These are phyloP conservation scores for Sarcodon aspratus DNA, from an alignment of 768 basidiomycete species.

Conservation along the genomic window DNA sequence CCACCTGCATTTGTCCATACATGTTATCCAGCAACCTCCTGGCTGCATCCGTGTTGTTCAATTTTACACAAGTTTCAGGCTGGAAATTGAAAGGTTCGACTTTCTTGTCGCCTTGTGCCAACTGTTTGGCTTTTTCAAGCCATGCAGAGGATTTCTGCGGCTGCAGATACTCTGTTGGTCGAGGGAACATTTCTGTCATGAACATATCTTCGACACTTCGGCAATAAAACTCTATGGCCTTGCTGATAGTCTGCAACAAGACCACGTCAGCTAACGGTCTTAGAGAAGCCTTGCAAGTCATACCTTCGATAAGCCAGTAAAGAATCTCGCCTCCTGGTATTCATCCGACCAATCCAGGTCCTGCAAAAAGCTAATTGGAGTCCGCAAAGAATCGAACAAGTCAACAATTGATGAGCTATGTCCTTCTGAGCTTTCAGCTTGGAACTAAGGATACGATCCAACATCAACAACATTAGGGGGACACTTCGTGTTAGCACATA, in stretches of 20 bases:
- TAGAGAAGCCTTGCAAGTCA: constrained; percentile 4
- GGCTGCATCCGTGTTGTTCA: constrained; percentile 94
- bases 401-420: constrained; percentile 98
- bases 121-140: constrained; percentile 76
- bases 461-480: constrained; percentile 1
- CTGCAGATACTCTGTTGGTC: constrained; percentile 65
- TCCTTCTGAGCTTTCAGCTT: constrained; percentile 67
- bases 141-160: constrained; percentile 83
- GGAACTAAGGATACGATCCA: constrained; percentile 35
- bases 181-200: constrained; percentile 91
- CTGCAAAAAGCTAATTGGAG: constrained; percentile 80
- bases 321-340: constrained; percentile 82
- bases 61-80: constrained; percentile 89
- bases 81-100: constrained; percentile 93
- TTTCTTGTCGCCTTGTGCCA: constrained; percentile 80
- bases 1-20: constrained; percentile 86
- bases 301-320: constrained; percentile 83
- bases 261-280: background rate
- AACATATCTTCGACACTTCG: constrained; percentile 80
- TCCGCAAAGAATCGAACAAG: constrained; percentile 87
- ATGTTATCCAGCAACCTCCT: constrained; percentile 86
- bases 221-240: constrained; percentile 88
- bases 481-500: constrained; percentile 13
- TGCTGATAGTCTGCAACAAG: constrained; percentile 65
- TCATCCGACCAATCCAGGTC: constrained; percentile 89